These are phyloP conservation scores for Rhodotorula sphaerocarpa DNA, from an alignment of 768 basidiomycete genomes.

Conservation along the genomic window DNA sequence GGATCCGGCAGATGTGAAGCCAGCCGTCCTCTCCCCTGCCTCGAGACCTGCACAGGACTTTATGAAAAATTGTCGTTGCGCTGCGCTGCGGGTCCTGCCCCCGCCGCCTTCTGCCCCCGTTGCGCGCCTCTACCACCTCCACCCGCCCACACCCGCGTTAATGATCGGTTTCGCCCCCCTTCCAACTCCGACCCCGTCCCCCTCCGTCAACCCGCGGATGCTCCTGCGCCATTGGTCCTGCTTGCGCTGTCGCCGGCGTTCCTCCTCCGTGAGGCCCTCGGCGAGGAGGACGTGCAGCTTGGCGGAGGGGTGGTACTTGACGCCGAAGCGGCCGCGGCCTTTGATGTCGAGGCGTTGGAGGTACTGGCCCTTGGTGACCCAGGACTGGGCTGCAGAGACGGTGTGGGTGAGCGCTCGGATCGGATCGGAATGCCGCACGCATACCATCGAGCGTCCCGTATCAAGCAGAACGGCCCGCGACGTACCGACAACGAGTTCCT, in stretches of 20 bases:
- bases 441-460: not conserved
- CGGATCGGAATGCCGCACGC: not conserved
- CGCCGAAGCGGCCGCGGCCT: conserved; percentile 71
- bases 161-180: conserved; percentile 14
- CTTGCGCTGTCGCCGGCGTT: conserved; percentile 52
- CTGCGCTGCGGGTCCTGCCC: too few species aligned
- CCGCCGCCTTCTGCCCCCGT: too few species aligned
- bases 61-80: too few species aligned
- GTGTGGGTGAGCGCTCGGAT: not conserved
- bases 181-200: conserved; percentile 9
- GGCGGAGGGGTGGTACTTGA: conserved; percentile 55
- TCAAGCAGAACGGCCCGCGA: conserved; percentile 36
- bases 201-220: conserved; percentile 25
- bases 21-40: too few species aligned
- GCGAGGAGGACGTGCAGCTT: conserved; percentile 38
- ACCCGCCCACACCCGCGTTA: conserved; percentile 14
- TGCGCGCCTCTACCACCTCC: conserved; percentile 37
- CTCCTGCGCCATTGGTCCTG: conserved; percentile 28
- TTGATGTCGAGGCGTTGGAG: conserved; percentile 66
- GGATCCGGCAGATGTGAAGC: too few species aligned
- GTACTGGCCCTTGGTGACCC: conserved; percentile 78
- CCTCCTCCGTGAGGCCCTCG: conserved; percentile 45
- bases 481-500: conserved; percentile 73
- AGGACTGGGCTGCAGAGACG: conserved; percentile 72
- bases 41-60: too few species aligned